Evolutionary conservation across 2,329 filamentous ascomycete genomes (phyloP).

Genomic region (Aspergillus niger): DNA sequence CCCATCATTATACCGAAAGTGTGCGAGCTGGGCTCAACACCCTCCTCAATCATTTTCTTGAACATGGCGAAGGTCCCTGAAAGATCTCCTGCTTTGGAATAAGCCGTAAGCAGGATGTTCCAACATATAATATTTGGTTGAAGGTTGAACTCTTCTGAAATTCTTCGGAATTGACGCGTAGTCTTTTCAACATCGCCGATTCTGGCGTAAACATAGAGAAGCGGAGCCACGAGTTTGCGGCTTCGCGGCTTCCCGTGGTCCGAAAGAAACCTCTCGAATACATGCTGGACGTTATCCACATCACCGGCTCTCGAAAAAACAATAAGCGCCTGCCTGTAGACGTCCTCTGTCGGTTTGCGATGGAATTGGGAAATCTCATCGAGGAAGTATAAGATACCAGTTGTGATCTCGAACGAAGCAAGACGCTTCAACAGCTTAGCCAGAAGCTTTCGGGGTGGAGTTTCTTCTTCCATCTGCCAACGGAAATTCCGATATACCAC

Average conservation of each 20-base stretch:
- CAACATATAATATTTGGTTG: constrained; percentile 64
- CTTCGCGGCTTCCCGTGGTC: constrained; percentile 40
- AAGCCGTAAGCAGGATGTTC: constrained; percentile 76
- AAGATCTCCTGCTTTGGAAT: constrained; percentile 67
- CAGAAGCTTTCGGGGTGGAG: constrained; percentile 26
- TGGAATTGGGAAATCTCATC: constrained; percentile 42
- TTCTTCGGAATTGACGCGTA: constrained; percentile 62
- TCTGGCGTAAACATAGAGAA: constrained; percentile 72
- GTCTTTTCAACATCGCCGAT: constrained; percentile 65
- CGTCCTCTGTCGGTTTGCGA: constrained; percentile 31
- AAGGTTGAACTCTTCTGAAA: constrained; percentile 58
- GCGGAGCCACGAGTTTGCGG: constrained; percentile 47
- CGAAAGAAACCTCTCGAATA: constrained; percentile 48
- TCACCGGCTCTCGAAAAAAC: constrained; percentile 52
- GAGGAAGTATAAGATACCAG: constrained; percentile 44
- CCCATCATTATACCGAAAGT: constrained; percentile 75
- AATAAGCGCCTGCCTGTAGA: constrained; percentile 41
- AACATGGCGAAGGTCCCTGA: constrained; percentile 67
- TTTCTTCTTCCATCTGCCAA: constrained; percentile 29
- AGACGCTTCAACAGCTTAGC: constrained; percentile 29
- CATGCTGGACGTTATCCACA: constrained; percentile 43
- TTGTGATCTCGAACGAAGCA: constrained; percentile 34
- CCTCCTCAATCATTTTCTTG: constrained; percentile 55
- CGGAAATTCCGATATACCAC: constrained; percentile 47
- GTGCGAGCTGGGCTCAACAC: constrained; percentile 59